Base-by-base conservation (phyloP, 116 monocot species). In the Papilionanthe hybrid region DNA sequence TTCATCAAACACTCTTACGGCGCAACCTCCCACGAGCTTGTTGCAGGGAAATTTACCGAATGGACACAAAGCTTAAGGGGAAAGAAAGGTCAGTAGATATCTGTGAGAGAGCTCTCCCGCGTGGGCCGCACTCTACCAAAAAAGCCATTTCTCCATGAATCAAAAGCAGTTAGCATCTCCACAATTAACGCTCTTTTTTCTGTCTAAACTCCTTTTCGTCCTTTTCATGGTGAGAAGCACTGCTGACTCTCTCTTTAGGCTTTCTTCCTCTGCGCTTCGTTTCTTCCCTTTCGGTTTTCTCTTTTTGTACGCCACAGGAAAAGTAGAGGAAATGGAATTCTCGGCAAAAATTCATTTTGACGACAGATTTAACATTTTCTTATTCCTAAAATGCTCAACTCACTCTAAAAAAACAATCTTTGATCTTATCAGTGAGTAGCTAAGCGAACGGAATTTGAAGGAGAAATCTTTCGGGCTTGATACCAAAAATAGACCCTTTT, bases 91-190 rank as follows among this genome's bases (percentile, higher is more conserved):
- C 13, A 6, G 71, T 71, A 15, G 41, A 32, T 18, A 29, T 71
- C 37, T 12, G 41, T 41, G 37, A 71, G 17, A 37, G 71, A 71
- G 65, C 71, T 71, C 71, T 71, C 71, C 71, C 6, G 37, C 71
- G 71, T 71, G 41, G 32, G 71, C 71, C 37, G 71, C 28, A 32
- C 71, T 41, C 41, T 41, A 71, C 71, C 71, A 71, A 71, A 71
- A 71, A 71, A 37, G 37, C 37, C 67, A 37, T 37, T 11, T 67
- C 71, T 71, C 41, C 15, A 32, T 41, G 37, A 15, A 71, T 71
- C 37, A 32, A 71, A 71, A 71, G 71, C 71, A 17, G 41, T 17
- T 32, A 17, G 71, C 29, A 71, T 71, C 37, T 37, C 71, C 41
- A 71, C 71, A 25, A 71, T 32, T 71, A 25, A 8, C 37, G 27